These are phyloP conservation scores for Speleostelium caveatum DNA, from an alignment of 78 protist genomes.

Conservation along the genomic window DNA sequence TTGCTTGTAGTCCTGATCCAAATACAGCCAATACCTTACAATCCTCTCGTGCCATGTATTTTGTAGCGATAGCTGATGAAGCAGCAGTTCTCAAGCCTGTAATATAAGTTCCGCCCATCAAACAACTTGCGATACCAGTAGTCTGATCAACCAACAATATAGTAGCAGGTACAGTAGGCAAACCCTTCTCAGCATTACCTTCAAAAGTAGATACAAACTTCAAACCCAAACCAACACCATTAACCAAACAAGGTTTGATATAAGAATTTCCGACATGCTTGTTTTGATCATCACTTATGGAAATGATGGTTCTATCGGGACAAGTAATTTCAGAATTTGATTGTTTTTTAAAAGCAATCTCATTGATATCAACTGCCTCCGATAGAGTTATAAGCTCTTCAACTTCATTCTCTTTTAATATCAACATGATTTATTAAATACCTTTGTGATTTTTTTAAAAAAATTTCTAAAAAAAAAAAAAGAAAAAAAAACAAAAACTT, in stretches of 20 bases:
- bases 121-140: conserved; percentile 19
- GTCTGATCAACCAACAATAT: conserved; percentile 22
- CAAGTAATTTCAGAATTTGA: neutral
- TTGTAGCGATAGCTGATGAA: conserved; percentile 39
- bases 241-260: conserved; percentile 36
- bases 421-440: conserved; percentile 17
- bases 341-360: conserved; percentile 20
- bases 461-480: too few species aligned
- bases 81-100: conserved; percentile 79
- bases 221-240: conserved; percentile 10
- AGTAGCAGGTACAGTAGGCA: conserved; percentile 69
- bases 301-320: conserved; percentile 23
- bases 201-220: conserved; percentile 22
- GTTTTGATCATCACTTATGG: neutral
- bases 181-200: neutral
- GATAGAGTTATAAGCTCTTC: neutral
- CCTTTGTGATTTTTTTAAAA: neutral
- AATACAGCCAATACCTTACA: conserved; percentile 20
- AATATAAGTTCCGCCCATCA: conserved; percentile 57
- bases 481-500: neutral
- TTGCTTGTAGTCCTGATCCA: conserved; percentile 74
- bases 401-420: conserved; percentile 30
- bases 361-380: conserved; percentile 40
- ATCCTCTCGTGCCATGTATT: conserved; percentile 9
- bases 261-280: neutral